A percentile compares a stretch with the other conserved stretches of the same genome.
phyloP scores from a whole-genome alignment of 2,329 filamentous ascomycete species.

The Phialophora macrospora region DNA sequence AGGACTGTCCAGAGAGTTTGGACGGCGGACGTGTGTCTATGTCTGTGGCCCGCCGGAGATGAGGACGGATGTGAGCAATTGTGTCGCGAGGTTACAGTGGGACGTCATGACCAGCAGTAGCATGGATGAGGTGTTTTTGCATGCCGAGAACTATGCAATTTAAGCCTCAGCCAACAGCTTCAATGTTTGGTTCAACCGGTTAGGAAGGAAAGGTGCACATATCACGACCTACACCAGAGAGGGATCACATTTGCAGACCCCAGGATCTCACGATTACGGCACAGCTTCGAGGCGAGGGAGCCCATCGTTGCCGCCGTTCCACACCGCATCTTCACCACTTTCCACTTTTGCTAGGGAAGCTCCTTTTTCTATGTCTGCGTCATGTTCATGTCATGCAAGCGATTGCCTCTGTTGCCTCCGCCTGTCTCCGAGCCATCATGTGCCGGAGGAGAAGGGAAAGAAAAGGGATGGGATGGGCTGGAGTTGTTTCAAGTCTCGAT shows the following conservation, averaged over 20 bases:
- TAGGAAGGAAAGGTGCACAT: not conserved
- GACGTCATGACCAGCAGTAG: conserved; percentile 79
- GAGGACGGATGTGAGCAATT: conserved; percentile 84
- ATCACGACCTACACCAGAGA: not conserved
- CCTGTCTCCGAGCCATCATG: not conserved
- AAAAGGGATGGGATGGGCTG: not conserved
- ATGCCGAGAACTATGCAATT: conserved; percentile 93
- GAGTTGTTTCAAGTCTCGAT: not conserved
- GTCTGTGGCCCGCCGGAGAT: conserved; percentile 89
- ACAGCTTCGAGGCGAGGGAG: not conserved
- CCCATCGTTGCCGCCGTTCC: not conserved
- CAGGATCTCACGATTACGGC: conserved; percentile 9
- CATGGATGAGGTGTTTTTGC: conserved; percentile 88
- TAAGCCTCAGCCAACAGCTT: conserved; percentile 50
- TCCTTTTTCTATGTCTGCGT: not conserved
- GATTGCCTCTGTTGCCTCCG: not conserved
- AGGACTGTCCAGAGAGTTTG: conserved; percentile 80
- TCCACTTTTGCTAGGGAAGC: not conserved
- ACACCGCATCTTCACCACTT: not conserved
- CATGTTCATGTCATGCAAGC: not conserved
- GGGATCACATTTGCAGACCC: not conserved
- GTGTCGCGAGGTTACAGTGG: conserved; percentile 79
- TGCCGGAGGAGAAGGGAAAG: not conserved
- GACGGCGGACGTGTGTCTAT: conserved; percentile 82
- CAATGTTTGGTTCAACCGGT: not conserved